Base-by-base conservation (phyloP, 2,329 filamentous ascomycete genomes). In the Cercospora sp. region DNA sequence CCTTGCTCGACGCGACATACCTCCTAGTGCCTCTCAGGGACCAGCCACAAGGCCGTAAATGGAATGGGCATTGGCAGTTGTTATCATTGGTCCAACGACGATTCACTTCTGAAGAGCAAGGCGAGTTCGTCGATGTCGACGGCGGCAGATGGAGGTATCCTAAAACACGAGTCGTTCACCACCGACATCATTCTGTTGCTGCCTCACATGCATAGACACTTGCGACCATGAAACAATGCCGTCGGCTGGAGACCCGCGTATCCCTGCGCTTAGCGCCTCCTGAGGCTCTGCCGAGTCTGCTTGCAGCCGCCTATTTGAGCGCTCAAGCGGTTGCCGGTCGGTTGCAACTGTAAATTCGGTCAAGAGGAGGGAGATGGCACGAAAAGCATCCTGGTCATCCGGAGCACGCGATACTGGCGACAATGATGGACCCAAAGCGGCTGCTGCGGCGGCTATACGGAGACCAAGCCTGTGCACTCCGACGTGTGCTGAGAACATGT, bases 161-260 rank as follows among this genome's bases (percentile, higher is more conserved):
- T 51, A 20, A 28, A 9, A 28, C 48, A 55, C 20, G 48, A 55
- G 20, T 55, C 48, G 48, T 55, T 3, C 23, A n/a, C 48, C 48
- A 28, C 48, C 16, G 48, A 55, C 48, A 55, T 28, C 23, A 23
- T 28, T 0, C 20, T 55, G 48, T 26, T 55, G 48, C 48, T 55
- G 48, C 48, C 48, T 55, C 48, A 55, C 48, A 55, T 55, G 48
- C 23, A 55, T 55, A 16, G 48, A 55, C 42, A 62, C 36, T 28
- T 30, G 33, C 60, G 36, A 62, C 60, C 60, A 12, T 62, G 60
- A 51, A 48, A 62, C 40, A 51, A 55, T 28, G 20, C 48, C 60
- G 28, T 48, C 40, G 60, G 60, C 60, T 62, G 28, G 26, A 40
- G 59, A 45, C 18, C 59, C 23, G 18, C 36, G 9, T 40, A 62